Evolutionary conservation across 2,329 filamentous ascomycete genomes (phyloP).

Genomic region (Bipolaris gigantea): DNA sequence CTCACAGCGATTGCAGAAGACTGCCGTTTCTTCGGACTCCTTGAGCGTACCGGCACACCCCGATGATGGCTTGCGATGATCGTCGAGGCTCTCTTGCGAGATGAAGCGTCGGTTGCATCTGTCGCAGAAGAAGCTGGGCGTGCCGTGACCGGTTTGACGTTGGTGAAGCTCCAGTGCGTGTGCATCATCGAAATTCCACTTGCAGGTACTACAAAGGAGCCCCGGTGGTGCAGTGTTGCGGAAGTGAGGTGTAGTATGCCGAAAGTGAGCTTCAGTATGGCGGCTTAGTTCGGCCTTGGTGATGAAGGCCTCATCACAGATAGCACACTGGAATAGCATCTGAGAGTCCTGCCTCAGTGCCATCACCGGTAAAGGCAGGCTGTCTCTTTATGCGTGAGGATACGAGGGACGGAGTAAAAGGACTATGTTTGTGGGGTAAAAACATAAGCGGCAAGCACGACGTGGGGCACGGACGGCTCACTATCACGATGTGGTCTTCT

Average conservation of each 20-base stretch:
- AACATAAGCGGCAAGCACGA: constrained; percentile 1
- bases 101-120: constrained; percentile 8
- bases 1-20: constrained; percentile 18
- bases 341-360: not conserved
- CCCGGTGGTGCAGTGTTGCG: constrained; percentile 1
- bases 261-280: constrained; percentile 19
- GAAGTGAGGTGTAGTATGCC: constrained; percentile 18
- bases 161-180: constrained; percentile 27
- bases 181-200: constrained; percentile 20
- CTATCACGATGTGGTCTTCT: not conserved
- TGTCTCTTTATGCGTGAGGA: not conserved
- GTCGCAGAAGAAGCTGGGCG: not conserved
- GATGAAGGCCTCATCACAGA: constrained; percentile 21
- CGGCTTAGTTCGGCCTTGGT: constrained; percentile 13
- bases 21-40: not conserved
- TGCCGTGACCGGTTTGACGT: constrained; percentile 14
- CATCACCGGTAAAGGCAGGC: not conserved
- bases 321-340: constrained; percentile 19
- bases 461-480: constrained; percentile 1
- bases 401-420: not conserved
- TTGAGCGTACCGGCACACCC: constrained; percentile 7
- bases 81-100: not conserved
- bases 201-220: constrained; percentile 18
- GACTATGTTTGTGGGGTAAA: constrained; percentile 6
- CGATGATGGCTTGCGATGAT: constrained; percentile 13